These are phyloP conservation scores for Xenoacremonium recifei DNA, from an alignment of 2,329 filamentous ascomycete species.

Conservation along the genomic window DNA sequence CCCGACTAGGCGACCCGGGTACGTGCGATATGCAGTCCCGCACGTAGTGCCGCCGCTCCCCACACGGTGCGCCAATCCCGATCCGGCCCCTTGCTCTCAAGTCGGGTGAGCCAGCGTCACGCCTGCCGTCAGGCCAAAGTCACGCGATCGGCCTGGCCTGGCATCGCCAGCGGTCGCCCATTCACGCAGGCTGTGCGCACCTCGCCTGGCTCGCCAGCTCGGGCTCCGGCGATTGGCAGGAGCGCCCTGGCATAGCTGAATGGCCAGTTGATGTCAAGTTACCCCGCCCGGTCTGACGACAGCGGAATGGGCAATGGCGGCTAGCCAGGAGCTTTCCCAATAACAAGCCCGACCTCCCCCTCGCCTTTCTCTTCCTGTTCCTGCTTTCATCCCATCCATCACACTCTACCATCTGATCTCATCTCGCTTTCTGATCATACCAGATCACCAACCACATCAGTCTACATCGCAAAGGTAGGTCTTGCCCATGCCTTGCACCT, in stretches of 20 bases:
- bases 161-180: constrained; percentile 7
- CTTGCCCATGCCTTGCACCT: background rate
- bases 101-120: constrained; percentile 29
- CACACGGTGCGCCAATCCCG: constrained; percentile 19
- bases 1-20: constrained; percentile 3
- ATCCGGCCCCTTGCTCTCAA: constrained; percentile 17
- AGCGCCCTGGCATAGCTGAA: constrained; percentile 11
- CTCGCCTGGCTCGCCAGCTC: background rate
- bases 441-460: constrained; percentile 16
- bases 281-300: constrained; percentile 46
- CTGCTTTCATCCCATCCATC: constrained; percentile 19
- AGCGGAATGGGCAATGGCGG: constrained; percentile 21
- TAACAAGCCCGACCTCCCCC: constrained; percentile 32
- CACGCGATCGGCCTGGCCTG: constrained; percentile 26
- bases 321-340: constrained; percentile 23
- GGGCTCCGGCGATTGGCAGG: background rate
- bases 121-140: constrained; percentile 30
- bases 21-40: constrained; percentile 7
- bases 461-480: constrained; percentile 18
- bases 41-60: background rate
- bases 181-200: background rate
- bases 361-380: no score
- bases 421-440: constrained; percentile 19
- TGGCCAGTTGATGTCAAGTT: constrained; percentile 26
- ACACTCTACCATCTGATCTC: constrained; percentile 24